Conservation (phyloP, 1,284 basidiomycete genomes). For the Volvariella volvacea region DNA sequence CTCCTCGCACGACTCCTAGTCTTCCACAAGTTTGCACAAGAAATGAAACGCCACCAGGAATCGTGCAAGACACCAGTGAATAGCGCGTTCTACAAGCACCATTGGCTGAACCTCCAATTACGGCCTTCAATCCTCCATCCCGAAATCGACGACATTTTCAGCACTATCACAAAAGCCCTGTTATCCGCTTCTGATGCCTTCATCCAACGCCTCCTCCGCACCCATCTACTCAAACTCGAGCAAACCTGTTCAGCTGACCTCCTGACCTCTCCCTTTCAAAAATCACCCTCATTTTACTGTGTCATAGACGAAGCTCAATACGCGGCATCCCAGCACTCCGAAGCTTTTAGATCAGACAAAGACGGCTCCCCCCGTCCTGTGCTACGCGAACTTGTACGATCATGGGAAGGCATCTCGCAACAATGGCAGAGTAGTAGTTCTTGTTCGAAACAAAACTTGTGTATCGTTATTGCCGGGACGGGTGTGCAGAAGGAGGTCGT, state of each 20-base stretch:
- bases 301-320: slow-evolving; percentile 35
- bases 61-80: neutral
- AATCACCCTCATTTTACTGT: too few relatives aligned
- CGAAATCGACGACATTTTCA: slow-evolving; percentile 30
- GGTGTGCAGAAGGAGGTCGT: slow-evolving; percentile 37
- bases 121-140: slow-evolving; percentile 26
- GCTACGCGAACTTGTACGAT: slow-evolving; percentile 31
- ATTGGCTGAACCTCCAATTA: slow-evolving; percentile 34
- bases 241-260: too few relatives aligned
- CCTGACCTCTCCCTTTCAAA: too few relatives aligned
- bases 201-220: too few relatives aligned
- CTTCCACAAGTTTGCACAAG: slow-evolving; percentile 26
- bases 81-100: slow-evolving; percentile 16
- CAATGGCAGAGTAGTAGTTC: too few relatives aligned
- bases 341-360: slow-evolving; percentile 27
- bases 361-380: slow-evolving; percentile 27
- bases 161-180: slow-evolving; percentile 24
- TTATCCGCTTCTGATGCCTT: too few relatives aligned
- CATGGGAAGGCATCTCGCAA: too few relatives aligned
- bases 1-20: slow-evolving; percentile 30
- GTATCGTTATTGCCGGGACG: slow-evolving; percentile 34
- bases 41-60: slow-evolving; percentile 19
- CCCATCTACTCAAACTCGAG: too few relatives aligned
- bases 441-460: slow-evolving; percentile 27
- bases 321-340: slow-evolving; percentile 26